These are phyloP conservation scores for Penicillium verrucosum DNA, from an alignment of 2,329 filamentous ascomycete species.

Conservation along the genomic window DNA sequence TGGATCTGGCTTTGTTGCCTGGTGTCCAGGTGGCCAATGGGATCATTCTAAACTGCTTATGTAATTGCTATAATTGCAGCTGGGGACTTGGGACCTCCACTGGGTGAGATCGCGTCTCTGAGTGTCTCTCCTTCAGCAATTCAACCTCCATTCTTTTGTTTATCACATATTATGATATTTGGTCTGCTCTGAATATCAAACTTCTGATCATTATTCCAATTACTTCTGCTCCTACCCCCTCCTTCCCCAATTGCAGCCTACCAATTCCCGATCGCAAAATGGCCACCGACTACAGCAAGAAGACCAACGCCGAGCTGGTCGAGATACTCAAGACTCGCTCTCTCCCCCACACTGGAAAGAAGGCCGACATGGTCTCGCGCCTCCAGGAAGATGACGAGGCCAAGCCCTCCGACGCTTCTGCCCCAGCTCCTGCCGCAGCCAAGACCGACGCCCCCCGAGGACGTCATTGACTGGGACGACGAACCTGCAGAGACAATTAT, in stretches of 20 bases:
- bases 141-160: constrained; percentile 4
- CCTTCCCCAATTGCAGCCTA: not conserved
- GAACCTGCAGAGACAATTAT: constrained; percentile 29
- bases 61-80: constrained; percentile 1
- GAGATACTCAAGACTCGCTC: constrained; percentile 50
- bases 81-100: not conserved
- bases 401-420: constrained; percentile 21
- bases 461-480: constrained; percentile 48
- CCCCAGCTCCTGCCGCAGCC: constrained; percentile 21
- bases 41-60: not conserved
- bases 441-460: constrained; percentile 36
- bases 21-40: not conserved
- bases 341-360: constrained; percentile 49
- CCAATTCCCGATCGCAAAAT: constrained; percentile 24
- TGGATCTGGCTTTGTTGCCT: not conserved
- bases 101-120: not conserved
- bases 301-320: constrained; percentile 49
- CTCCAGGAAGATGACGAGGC: constrained; percentile 44
- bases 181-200: not conserved
- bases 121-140: not conserved
- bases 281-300: constrained; percentile 48
- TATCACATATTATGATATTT: not conserved
- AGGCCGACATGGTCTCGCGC: constrained; percentile 49
- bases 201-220: not conserved
- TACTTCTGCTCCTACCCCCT: not conserved